A percentile compares a stretch with the other conserved stretches of the same genome.
These are phyloP conservation scores for Entomortierella beljakovae DNA, from an alignment of 192 early-diverging fungal species.

Conservation along the genomic window DNA sequence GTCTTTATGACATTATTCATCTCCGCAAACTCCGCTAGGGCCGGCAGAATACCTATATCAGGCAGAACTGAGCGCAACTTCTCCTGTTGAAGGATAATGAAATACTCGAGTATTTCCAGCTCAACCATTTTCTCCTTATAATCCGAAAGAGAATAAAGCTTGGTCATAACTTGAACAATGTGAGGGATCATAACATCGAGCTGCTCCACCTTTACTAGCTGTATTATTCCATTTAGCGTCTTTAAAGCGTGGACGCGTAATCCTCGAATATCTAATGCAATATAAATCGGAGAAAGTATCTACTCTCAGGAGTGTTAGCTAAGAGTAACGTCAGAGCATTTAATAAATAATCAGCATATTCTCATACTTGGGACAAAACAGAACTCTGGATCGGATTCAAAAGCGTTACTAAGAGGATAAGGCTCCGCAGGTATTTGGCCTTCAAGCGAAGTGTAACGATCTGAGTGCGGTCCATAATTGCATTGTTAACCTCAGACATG, in stretches of 20 bases:
- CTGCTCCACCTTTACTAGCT: conserved; percentile 4
- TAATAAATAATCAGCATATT: background rate
- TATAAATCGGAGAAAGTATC: conserved; percentile 35
- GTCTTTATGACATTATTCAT: conserved; percentile 21
- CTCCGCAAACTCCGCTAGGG: conserved; percentile 10
- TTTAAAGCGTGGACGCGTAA: conserved; percentile 21
- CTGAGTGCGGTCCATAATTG: conserved; percentile 12
- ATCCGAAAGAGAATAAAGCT: conserved; percentile 11
- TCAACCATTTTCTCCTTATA: background rate
- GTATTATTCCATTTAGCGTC: conserved; percentile 7
- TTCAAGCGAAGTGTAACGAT: conserved; percentile 21
- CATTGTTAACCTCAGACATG: conserved; percentile 40
- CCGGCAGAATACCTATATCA: conserved; percentile 23
- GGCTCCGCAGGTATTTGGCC: conserved; percentile 29
- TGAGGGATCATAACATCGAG: conserved; percentile 20
- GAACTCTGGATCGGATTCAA: conserved; percentile 32
- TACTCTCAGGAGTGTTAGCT: background rate
- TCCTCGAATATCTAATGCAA: conserved; percentile 25
- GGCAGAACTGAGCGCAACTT: background rate
- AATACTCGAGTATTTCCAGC: conserved; percentile 13
- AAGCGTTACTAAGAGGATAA: conserved; percentile 7
- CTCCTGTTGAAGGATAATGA: conserved; percentile 26
- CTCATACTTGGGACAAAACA: conserved; percentile 27
- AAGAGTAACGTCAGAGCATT: no score
- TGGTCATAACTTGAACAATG: conserved; percentile 12